A percentile compares a stretch with the other conserved stretches of the same genome.
phyloP scores from a whole-genome alignment of 495 filamentous ascomycete species.

The Neurospora terricola region DNA sequence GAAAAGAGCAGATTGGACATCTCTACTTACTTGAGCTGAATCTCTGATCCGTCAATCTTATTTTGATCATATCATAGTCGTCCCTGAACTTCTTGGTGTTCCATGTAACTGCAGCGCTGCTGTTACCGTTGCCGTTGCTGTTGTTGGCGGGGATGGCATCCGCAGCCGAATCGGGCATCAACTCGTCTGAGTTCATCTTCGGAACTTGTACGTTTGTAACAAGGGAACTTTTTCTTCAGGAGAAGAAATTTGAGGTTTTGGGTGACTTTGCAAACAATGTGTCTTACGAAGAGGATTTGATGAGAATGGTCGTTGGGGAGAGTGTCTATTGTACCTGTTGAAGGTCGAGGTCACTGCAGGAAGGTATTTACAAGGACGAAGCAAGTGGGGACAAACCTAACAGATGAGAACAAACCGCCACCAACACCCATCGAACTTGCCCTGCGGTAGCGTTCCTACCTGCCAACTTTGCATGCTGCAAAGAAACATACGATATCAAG shows the following conservation, averaged over 20 bases:
- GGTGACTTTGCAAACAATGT: background rate
- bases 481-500: background rate
- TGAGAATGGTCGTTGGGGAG: background rate
- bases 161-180: constrained; percentile 14
- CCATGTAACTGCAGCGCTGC: constrained; percentile 8
- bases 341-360: background rate
- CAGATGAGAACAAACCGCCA: background rate
- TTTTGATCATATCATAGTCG: constrained; percentile 38
- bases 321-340: background rate
- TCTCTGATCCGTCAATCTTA: constrained; percentile 26
- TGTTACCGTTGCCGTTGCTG: background rate
- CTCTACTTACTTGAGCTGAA: constrained; percentile 32
- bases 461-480: background rate
- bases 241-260: background rate
- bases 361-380: background rate
- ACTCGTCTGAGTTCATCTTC: constrained; percentile 18
- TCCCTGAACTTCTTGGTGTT: constrained; percentile 35
- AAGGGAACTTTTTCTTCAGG: background rate
- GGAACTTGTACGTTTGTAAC: background rate
- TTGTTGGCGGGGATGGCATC: background rate
- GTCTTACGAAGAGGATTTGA: background rate
- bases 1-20: background rate
- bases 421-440: background rate
- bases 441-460: background rate
- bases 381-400: background rate